Base-by-base conservation (phyloP, 2,329 filamentous ascomycete genomes). In the Ampelomyces quisqualis region DNA sequence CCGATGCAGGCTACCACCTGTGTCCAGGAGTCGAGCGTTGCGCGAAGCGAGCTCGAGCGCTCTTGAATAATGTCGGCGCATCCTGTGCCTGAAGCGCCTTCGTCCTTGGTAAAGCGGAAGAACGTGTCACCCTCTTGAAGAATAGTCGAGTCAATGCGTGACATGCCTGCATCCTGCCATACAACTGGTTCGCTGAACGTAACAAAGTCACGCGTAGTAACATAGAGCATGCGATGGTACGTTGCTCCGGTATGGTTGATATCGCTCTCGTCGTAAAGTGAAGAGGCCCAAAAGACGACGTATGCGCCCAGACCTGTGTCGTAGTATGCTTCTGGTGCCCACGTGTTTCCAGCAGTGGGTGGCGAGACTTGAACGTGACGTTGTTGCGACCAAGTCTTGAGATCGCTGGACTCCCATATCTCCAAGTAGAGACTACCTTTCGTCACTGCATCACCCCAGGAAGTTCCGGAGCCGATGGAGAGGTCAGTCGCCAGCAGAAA, bases 71-170 rank as follows among this genome's bases (percentile, higher is more conserved):
- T 79, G 29, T 80, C 77, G 2, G 62, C 65, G 51, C 77, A 80
- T 2, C 77, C 77, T 0, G 75, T 78, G 1, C 60, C 65, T 4
- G 60, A 67, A 2, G 68, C 73, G 0, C 74, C 75, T 40, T 79
- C 77, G 28, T 79, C 77, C 42, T 80, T 79, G 13, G 76, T 78
- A 52, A 79, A 80, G 7, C 77, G 75, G 51, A 77, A 76, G 54
- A 74, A 78, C 0, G 57, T 58, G 8, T 58, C 56, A 1, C 65
- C 66, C 0, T 68, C 68, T 37, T 74, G 64, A 10, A 79, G 53
- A 0, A 79, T 73, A 0, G 76, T 79, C 0, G 76, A 74, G 49
- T 79, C 77, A 17, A 79, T 79, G 1, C 76, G 69, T 1, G 77
- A 73, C 34, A 68, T 69, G 7, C 74, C 72, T 2, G 71, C 72